Evolutionary conservation across 805 yeast species (phyloP).

Genomic region (Metschnikowia arizonensis): DNA sequence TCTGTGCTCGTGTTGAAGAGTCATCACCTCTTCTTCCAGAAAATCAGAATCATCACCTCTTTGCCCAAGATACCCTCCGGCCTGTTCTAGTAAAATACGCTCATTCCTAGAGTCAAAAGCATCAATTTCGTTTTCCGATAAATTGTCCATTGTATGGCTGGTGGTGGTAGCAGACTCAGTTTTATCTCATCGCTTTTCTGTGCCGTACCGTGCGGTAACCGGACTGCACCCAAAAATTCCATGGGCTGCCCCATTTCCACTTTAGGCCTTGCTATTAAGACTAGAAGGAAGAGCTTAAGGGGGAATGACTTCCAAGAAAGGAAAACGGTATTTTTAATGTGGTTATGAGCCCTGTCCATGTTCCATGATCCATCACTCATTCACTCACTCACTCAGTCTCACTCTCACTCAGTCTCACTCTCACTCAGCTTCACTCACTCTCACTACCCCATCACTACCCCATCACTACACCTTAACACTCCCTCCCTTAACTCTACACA

Average conservation of each 20-base stretch:
- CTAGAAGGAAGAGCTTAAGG: too few relatives aligned
- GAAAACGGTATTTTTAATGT: too few relatives aligned
- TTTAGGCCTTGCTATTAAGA: too few relatives aligned
- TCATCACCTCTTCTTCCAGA: conserved; percentile 51
- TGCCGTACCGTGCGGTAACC: conserved; percentile 1
- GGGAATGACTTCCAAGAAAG: too few relatives aligned
- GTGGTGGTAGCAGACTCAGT: background rate
- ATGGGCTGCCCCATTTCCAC: background rate
- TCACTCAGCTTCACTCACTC: background rate
- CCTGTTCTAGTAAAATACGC: conserved; percentile 51
- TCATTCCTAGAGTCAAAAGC: conserved; percentile 60
- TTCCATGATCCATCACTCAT: too few relatives aligned
- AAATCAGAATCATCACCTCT: conserved; percentile 28
- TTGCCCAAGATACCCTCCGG: conserved; percentile 40
- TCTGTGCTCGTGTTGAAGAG: conserved; percentile 22
- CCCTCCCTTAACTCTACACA: background rate
- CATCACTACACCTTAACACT: too few relatives aligned
- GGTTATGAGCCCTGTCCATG: too few relatives aligned
- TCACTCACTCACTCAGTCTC: too few relatives aligned
- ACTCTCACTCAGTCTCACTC: too few relatives aligned
- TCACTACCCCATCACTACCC: too few relatives aligned
- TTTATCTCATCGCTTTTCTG: conserved; percentile 6
- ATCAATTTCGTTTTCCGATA: conserved; percentile 53
- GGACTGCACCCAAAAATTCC: background rate
- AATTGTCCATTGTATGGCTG: conserved; percentile 7